Percentiles rank a stretch among this genome's conserved stretches.
Conservation (phyloP, 108 stramenopile genomes). For the Pelagomonas calceolata region DNA sequence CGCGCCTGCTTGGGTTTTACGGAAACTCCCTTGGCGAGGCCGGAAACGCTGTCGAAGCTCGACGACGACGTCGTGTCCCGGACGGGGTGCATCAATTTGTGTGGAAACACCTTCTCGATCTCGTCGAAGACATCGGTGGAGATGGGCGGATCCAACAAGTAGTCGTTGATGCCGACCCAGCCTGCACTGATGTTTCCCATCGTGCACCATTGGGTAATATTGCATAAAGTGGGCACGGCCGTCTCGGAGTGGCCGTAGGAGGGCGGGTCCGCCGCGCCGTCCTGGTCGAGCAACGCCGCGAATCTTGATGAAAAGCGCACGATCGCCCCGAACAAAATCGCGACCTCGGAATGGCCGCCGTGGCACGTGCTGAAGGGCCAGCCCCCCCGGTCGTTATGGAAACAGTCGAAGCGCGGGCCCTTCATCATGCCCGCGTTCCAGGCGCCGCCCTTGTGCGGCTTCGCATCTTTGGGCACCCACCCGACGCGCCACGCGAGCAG, state of each 20-base stretch:
- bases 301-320: neutral
- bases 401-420: neutral
- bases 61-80: neutral
- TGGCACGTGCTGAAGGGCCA: too few species aligned
- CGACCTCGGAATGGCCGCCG: neutral
- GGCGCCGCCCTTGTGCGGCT: neutral
- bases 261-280: neutral
- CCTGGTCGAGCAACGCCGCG: neutral
- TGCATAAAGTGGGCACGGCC: neutral
- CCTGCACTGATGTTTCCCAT: neutral
- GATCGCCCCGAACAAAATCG: neutral
- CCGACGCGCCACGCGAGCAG: conserved; percentile 1
- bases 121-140: neutral
- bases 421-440: neutral
- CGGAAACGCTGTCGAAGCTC: neutral
- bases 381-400: neutral
- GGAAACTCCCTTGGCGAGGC: too few species aligned
- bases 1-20: too few species aligned
- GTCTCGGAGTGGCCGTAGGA: neutral
- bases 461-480: neutral
- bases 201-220: neutral
- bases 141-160: neutral
- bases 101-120: neutral
- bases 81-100: neutral
- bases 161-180: neutral